Base-by-base conservation (phyloP, 2,329 filamentous ascomycete genomes). In the Calcarisporium arbuscula region DNA sequence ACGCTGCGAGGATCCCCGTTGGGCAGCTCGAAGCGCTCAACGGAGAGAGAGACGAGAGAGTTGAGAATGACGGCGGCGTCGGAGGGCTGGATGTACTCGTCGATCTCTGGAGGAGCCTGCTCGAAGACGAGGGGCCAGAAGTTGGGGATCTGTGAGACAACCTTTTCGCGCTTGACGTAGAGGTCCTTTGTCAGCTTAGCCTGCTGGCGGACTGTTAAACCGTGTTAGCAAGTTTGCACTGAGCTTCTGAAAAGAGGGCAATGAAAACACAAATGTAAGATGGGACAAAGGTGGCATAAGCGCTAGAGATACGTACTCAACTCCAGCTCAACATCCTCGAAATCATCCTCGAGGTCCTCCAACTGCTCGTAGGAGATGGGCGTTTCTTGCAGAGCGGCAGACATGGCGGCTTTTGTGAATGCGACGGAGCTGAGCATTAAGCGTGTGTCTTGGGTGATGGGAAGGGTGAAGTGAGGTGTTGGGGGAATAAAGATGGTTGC, bases 51-150 rank as follows among this genome's bases (percentile, higher is more conserved):
- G 39, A 68, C 72, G 38, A 96, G 77, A 35, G 72, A 69, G 26
- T 75, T 70, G 43, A 81, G 73, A 39, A 96, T 74, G 42, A 92
- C 65, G 8, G 74, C 72, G 11, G 81, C 79, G 66, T 96, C 90
- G 31, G 75, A 74, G 28, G 86, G 83, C 56, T 87, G 81, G 56
- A 96, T 83, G 70, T 82, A 88, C 62, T 87, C 81, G 64, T 95
- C 88, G 49, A 98, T 75, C 44, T 95, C 87, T 30, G 75, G 72
- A 3, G 89, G 88, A 4, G 85, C 80, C 64, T 88, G 82, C 67
- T 94, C 85, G 57, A 96, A 74, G 38, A 95, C 89, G 39, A 94
- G 76, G n/a, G 85, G 72, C 92, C 92, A 96, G 77, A 96, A 98
- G 66, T 85, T 79, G 49, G 79, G 76, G 54, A 95, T 89, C 53